Base-by-base conservation (phyloP, 768 basidiomycete species). In the Suillus variegatus region DNA sequence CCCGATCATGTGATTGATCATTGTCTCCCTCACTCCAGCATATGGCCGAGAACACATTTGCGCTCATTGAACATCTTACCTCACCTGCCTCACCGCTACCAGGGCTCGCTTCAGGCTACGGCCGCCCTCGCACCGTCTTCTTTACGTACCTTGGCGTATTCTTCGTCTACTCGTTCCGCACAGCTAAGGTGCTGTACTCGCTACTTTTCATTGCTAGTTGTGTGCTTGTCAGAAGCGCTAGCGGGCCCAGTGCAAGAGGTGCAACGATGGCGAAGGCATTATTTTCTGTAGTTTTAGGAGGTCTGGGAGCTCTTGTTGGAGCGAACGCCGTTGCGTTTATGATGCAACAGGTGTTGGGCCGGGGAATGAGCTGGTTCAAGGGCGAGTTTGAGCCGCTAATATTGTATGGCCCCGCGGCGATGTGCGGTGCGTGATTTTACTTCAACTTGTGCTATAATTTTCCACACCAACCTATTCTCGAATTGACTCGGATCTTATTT, bases 21-120 rank as follows among this genome's bases (percentile, higher is more conserved):
- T 41, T 14, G n/a, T 9, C 22, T 25, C 14, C 1, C 12, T 20
- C 61, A n/a, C 36, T 44, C 12, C 78, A 95, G 83, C 90, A 97
- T 78, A 95, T 98, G 88, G 95, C 85, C 25, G 91, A 94, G 66
- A 97, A 97, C 68, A 83, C 88, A 3, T 86, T 96, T 16, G 92
- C 92, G 0, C 85, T 97, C 20, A 78, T 97, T 25, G 82, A 82
- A 43, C 84, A 92, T 74, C 84, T 97, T 22, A 88, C 94, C 0
- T 88, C 89, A 0, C 73, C 85, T 1, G 81, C 77, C 9, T 95
- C 90, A 0, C 89, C 92, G 10, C 78, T 95, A n/a, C 87, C 91
- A 0, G 79, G 79, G 1, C 81, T 94, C 14, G 86, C 85, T 10
- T 70, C 78, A 36, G 84, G 83, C 20, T 84, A 81, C 61, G 69